phyloP scores from a whole-genome alignment of 2,329 filamentous ascomycete species.

The Calonectria leucothoes region DNA sequence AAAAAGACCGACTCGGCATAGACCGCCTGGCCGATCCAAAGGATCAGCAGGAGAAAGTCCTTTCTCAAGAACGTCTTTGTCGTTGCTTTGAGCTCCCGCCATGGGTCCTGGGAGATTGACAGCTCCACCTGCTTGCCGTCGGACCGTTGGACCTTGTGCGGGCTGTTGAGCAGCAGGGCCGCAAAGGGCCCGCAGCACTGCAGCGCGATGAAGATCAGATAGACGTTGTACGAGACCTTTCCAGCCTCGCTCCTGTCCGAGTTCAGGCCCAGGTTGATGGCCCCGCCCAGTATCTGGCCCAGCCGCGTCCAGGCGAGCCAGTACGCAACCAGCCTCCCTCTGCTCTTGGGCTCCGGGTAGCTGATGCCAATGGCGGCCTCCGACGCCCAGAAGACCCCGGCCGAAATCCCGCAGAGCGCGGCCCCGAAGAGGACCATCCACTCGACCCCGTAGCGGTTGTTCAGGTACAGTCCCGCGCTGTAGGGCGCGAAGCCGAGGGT shows the following conservation, averaged over 20 bases:
- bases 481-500: slow-evolving; percentile 57
- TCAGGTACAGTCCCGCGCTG: slow-evolving; percentile 55
- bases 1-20: slow-evolving; percentile 72
- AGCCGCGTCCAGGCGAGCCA: slow-evolving; percentile 72
- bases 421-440: slow-evolving; percentile 59
- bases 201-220: slow-evolving; percentile 74
- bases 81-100: slow-evolving; percentile 68
- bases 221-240: slow-evolving; percentile 74
- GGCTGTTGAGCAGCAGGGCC: slow-evolving; percentile 68
- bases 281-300: slow-evolving; percentile 66
- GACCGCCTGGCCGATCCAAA: slow-evolving; percentile 74
- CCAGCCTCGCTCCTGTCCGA: slow-evolving; percentile 64
- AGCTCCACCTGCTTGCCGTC: slow-evolving; percentile 71
- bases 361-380: slow-evolving; percentile 58
- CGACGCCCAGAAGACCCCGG: slow-evolving; percentile 50
- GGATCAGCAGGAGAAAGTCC: slow-evolving; percentile 70
- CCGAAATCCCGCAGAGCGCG: slow-evolving; percentile 53
- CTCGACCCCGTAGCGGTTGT: slow-evolving; percentile 55
- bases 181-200: slow-evolving; percentile 71
- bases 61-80: slow-evolving; percentile 67
- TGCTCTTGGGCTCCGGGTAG: slow-evolving; percentile 74
- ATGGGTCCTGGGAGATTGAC: slow-evolving; percentile 63
- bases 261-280: slow-evolving; percentile 75
- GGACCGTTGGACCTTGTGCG: slow-evolving; percentile 68
- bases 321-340: slow-evolving; percentile 69